Percentiles rank a stretch among this genome's conserved stretches.
phyloP scores from a whole-genome alignment of 2,329 filamentous ascomycete species.

The Fonsecaea erecta region DNA sequence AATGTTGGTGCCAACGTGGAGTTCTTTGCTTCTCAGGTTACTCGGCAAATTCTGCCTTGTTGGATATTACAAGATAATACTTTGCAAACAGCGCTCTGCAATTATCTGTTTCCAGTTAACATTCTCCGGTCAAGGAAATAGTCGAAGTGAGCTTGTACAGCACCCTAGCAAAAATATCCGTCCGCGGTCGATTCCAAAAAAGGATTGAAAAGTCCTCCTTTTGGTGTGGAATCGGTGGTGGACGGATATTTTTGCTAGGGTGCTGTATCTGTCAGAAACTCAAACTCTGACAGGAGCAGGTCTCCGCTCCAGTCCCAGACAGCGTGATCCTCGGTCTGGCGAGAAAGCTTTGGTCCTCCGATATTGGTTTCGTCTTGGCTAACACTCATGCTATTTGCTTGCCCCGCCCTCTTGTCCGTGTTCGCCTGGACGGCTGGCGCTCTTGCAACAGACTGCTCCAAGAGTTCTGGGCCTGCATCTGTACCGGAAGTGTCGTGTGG shows the following conservation, averaged over 20 bases:
- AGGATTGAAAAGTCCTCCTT: too few relatives aligned
- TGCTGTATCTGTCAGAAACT: constrained; percentile 10
- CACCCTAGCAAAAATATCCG: too few relatives aligned
- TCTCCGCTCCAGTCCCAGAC: constrained; percentile 10
- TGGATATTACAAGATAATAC: too few relatives aligned
- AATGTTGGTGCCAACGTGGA: too few relatives aligned
- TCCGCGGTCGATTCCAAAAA: too few relatives aligned
- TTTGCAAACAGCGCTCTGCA: neutral
- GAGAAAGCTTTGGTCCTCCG: neutral
- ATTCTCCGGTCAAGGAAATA: constrained; percentile 7
- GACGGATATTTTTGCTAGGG: too few relatives aligned
- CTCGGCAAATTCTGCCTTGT: too few relatives aligned
- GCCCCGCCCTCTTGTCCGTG: neutral
- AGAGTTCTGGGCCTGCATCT: constrained; percentile 2
- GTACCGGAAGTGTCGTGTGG: neutral
- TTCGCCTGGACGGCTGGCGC: neutral
- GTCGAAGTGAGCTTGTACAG: constrained; percentile 9
- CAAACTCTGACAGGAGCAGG: constrained; percentile 9
- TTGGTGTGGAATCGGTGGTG: too few relatives aligned
- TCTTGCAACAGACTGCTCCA: constrained; percentile 1
- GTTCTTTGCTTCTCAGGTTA: too few relatives aligned
- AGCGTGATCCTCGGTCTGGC: neutral
- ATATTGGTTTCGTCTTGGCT: neutral
- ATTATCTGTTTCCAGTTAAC: neutral
- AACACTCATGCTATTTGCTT: neutral